Evolutionary conservation across 1,139 yeast genomes (phyloP).

Genomic region (Yamadazyma membranifaciens): DNA sequence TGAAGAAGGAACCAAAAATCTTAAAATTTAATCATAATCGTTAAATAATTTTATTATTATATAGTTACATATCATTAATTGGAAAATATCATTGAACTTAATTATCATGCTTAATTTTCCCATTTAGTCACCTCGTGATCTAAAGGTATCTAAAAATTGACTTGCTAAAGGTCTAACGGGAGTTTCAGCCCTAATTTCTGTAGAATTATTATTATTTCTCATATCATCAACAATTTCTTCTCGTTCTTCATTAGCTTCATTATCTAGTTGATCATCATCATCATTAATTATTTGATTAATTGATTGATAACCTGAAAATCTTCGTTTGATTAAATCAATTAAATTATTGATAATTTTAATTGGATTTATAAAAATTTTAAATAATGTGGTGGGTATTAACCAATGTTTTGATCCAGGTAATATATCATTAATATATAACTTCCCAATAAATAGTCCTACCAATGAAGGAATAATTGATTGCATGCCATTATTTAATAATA

Average conservation of each 20-base stretch:
- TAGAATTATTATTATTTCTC: slow-evolving; percentile 17
- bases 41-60: background rate
- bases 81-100: background rate
- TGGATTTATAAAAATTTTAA: slow-evolving; percentile 27
- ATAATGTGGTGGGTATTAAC: slow-evolving; percentile 37
- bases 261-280: slow-evolving; percentile 19
- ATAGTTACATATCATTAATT: background rate
- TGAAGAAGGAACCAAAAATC: slow-evolving; percentile 35
- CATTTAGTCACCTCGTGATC: slow-evolving; percentile 18
- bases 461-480: slow-evolving; percentile 49
- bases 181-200: slow-evolving; percentile 46
- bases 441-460: slow-evolving; percentile 62
- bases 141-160: slow-evolving; percentile 58
- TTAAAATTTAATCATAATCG: slow-evolving; percentile 6
- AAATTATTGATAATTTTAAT: slow-evolving; percentile 10
- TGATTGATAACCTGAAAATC: slow-evolving; percentile 14
- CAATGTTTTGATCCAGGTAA: slow-evolving; percentile 61
- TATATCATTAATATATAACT: slow-evolving; percentile 50
- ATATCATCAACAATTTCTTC: slow-evolving; percentile 26
- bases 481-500: slow-evolving; percentile 55
- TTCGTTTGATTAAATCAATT: slow-evolving; percentile 7
- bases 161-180: slow-evolving; percentile 60
- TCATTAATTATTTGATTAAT: slow-evolving; percentile 14
- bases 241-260: slow-evolving; percentile 18
- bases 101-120: background rate